phyloP scores from a whole-genome alignment of 2,329 filamentous ascomycete genomes.

The Moelleriella libera region DNA sequence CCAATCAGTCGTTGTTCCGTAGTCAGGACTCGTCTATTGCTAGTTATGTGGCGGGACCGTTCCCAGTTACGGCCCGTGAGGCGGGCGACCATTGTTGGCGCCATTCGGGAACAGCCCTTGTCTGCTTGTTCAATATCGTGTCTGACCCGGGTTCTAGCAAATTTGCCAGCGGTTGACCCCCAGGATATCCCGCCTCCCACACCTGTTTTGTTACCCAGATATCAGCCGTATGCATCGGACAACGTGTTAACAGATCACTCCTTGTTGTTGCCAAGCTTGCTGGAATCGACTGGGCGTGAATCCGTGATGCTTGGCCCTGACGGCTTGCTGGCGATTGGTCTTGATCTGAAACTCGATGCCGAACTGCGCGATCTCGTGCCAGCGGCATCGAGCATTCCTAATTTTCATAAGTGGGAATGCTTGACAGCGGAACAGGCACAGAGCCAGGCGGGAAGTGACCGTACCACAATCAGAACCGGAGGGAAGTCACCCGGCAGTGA shows the following conservation, averaged over 20 bases:
- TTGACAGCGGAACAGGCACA: conserved; percentile 34
- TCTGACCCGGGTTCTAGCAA: conserved; percentile 12
- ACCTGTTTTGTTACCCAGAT: conserved; percentile 35
- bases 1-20: neutral
- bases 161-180: conserved; percentile 21
- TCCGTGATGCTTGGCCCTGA: conserved; percentile 18
- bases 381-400: conserved; percentile 35
- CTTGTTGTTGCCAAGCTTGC: conserved; percentile 26
- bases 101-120: neutral
- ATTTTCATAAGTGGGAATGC: conserved; percentile 36
- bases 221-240: conserved; percentile 21
- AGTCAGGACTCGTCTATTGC: neutral
- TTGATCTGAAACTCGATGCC: conserved; percentile 38
- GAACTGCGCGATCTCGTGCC: conserved; percentile 36
- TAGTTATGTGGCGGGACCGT: neutral
- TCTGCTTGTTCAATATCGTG: neutral
- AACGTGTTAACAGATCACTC: conserved; percentile 18
- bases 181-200: conserved; percentile 43
- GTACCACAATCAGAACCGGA: conserved; percentile 34
- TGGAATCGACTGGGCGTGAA: conserved; percentile 40
- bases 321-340: conserved; percentile 43
- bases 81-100: too few relatives aligned
- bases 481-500: conserved; percentile 41
- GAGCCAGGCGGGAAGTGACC: conserved; percentile 32
- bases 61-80: neutral